Evolutionary conservation across 1,139 yeast species (phyloP).

Genomic region (Kurtzmaniella quercitrusa): DNA sequence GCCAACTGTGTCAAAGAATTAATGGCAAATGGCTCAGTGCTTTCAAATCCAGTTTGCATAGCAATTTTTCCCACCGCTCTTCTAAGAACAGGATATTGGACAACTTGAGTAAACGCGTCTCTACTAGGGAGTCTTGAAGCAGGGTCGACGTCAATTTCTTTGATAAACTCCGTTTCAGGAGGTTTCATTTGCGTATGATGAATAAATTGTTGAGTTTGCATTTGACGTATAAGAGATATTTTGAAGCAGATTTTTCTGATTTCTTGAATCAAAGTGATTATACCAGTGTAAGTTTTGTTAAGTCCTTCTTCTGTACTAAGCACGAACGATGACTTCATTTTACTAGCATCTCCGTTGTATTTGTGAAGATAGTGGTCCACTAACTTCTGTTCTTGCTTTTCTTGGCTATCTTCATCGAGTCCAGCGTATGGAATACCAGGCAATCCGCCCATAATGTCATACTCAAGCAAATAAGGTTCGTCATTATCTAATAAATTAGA

Average conservation of each 20-base stretch:
- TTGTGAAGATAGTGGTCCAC: conserved; percentile 36
- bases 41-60: conserved; percentile 93
- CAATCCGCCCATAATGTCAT: conserved; percentile 76
- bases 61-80: conserved; percentile 73
- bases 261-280: conserved; percentile 78
- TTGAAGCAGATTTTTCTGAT: conserved; percentile 85
- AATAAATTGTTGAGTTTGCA: conserved; percentile 80
- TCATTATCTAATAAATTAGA: conserved; percentile 52
- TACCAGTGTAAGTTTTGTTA: conserved; percentile 56
- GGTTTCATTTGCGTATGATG: conserved; percentile 73
- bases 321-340: conserved; percentile 27
- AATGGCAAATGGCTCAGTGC: conserved; percentile 73
- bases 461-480: conserved; percentile 74
- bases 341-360: conserved; percentile 24
- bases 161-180: conserved; percentile 59
- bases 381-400: conserved; percentile 46
- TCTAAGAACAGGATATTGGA: conserved; percentile 64
- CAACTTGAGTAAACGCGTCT: conserved; percentile 50
- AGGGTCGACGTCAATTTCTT: conserved; percentile 74
- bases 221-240: conserved; percentile 80
- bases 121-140: conserved; percentile 71
- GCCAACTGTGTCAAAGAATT: conserved; percentile 82
- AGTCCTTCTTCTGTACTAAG: conserved; percentile 50
- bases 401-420: conserved; percentile 40
- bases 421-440: conserved; percentile 65